Conservation (phyloP, 192 early-diverging fungal species). For the Backusella parvicylindrica region DNA sequence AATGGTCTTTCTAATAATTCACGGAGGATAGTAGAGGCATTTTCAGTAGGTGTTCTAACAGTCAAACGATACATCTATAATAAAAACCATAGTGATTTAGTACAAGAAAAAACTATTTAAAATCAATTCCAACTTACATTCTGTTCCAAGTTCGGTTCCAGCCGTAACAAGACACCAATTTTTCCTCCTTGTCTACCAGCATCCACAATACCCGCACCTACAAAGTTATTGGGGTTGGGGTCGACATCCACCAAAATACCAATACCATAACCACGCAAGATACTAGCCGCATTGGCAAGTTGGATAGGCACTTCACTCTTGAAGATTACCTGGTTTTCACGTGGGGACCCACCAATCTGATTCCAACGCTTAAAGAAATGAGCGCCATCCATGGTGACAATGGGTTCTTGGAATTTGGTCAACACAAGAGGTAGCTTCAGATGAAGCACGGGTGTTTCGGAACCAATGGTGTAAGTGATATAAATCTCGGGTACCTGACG, state of each 20-base stretch:
- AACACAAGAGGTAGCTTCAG: slow-evolving; percentile 78
- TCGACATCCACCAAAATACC: slow-evolving; percentile 81
- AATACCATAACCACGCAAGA: slow-evolving; percentile 69
- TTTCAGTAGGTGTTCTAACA: slow-evolving; percentile 82
- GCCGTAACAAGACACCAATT: slow-evolving; percentile 85
- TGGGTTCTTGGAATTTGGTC: slow-evolving; percentile 86
- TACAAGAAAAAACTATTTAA: not conserved
- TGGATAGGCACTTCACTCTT: slow-evolving; percentile 43
- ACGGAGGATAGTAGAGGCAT: slow-evolving; percentile 56
- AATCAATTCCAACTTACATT: slow-evolving; percentile 56
- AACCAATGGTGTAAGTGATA: slow-evolving; percentile 66
- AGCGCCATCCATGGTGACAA: slow-evolving; percentile 59
- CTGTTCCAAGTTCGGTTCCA: slow-evolving; percentile 84
- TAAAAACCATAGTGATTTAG: no score
- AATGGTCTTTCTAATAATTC: slow-evolving; percentile 38
- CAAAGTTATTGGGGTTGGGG: slow-evolving; percentile 85
- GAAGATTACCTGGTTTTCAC: slow-evolving; percentile 80
- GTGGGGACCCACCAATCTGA: slow-evolving; percentile 86
- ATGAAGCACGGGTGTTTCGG: slow-evolving; percentile 39
- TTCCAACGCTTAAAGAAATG: slow-evolving; percentile 94
- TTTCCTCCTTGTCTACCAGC: slow-evolving; percentile 66
- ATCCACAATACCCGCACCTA: slow-evolving; percentile 85
- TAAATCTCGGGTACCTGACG: slow-evolving; percentile 59
- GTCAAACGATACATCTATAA: slow-evolving; percentile 91
- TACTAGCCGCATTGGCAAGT: slow-evolving; percentile 45